A percentile compares a stretch with the other conserved stretches of the same genome.
Conservation (phyloP, 2,329 filamentous ascomycete species). For the Periconia sp. region DNA sequence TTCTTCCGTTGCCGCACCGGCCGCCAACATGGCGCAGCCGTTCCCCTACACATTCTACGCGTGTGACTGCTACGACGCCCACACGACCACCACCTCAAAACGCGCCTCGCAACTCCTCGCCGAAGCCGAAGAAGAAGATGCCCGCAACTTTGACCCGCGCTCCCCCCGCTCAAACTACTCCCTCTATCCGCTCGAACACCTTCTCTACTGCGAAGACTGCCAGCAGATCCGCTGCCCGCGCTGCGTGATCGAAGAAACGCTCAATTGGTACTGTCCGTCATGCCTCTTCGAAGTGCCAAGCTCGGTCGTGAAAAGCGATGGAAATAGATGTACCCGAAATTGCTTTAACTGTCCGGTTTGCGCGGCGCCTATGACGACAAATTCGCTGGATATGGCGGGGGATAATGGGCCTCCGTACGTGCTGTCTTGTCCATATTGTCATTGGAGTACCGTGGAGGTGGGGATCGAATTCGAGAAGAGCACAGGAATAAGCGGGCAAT, state of each 20-base stretch:
- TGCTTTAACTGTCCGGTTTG: conserved; percentile 96
- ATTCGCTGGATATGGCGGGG: conserved; percentile 65
- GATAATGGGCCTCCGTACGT: conserved; percentile 69
- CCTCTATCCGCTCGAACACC: conserved; percentile 88
- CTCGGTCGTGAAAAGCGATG: conserved; percentile 89
- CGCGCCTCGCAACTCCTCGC: conserved; percentile 42
- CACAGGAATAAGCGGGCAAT: conserved; percentile 82
- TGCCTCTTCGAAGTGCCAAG: conserved; percentile 96
- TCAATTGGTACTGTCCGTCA: conserved; percentile 93
- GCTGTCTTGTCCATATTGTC: conserved; percentile 86
- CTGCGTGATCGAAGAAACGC: conserved; percentile 91
- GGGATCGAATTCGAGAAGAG: conserved; percentile 89
- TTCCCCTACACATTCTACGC: conserved; percentile 71
- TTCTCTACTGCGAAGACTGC: conserved; percentile 97
- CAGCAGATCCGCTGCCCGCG: conserved; percentile 92
- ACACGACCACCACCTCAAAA: conserved; percentile 37
- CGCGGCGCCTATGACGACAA: conserved; percentile 77
- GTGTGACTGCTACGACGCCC: conserved; percentile 65
- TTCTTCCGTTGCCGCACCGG: not conserved
- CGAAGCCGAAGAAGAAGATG: conserved; percentile 68
- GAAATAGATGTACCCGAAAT: conserved; percentile 91
- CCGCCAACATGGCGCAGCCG: conserved; percentile 56
- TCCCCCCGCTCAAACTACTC: conserved; percentile 87
- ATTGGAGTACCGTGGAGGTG: conserved; percentile 90
- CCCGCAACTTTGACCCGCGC: conserved; percentile 83